phyloP scores from a whole-genome alignment of 2,329 filamentous ascomycete species.

The Hymenoscyphus repandus region DNA sequence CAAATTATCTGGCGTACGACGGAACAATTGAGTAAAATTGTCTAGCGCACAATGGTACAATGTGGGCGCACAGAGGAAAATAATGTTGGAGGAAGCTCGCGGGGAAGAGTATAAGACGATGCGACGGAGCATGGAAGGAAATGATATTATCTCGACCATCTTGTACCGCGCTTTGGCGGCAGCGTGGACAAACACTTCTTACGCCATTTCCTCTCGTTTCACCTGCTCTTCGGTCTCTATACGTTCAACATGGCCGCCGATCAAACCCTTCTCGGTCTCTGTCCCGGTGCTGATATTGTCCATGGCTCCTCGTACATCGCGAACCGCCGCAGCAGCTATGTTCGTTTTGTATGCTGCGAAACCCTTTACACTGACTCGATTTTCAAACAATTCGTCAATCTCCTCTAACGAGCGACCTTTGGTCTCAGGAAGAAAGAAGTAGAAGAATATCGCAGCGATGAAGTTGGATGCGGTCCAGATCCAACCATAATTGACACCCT shows the following conservation, averaged over 20 bases:
- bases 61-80: too few relatives aligned
- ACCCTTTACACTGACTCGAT: constrained; percentile 9
- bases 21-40: too few relatives aligned
- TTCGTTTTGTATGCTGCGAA: constrained; percentile 9
- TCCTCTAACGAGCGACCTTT: constrained; percentile 36
- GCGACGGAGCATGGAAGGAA: too few relatives aligned
- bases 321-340: constrained; percentile 13
- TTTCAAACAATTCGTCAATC: constrained; percentile 34
- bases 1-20: too few relatives aligned
- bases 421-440: constrained; percentile 35
- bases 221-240: not conserved
- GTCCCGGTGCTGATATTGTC: not conserved
- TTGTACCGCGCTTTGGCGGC: too few relatives aligned
- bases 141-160: too few relatives aligned
- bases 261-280: constrained; percentile 7
- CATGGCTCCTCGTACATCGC: constrained; percentile 9
- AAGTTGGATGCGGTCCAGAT: constrained; percentile 36
- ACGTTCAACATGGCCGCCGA: constrained; percentile 2
- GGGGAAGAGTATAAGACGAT: too few relatives aligned
- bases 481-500: constrained; percentile 35
- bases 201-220: constrained; percentile 5
- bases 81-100: too few relatives aligned
- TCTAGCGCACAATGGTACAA: too few relatives aligned
- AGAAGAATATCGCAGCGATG: constrained; percentile 33
- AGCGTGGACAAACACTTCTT: not conserved